Base-by-base conservation (phyloP, 176 grass and related monocot species). In the Oryza punctata region DNA sequence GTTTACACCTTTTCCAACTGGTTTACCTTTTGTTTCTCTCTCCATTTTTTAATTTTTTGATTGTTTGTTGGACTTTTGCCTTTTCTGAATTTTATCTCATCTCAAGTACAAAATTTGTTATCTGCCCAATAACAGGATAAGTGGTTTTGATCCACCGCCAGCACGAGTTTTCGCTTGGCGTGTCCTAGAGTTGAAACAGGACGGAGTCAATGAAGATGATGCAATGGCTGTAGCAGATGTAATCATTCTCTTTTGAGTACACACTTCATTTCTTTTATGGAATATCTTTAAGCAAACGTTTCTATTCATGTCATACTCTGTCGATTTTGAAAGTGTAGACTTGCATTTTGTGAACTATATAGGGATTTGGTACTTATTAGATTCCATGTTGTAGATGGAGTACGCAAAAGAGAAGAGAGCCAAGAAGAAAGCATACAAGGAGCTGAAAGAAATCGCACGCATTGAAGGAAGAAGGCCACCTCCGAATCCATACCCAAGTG, bases 211-310 rank as follows among this genome's bases (percentile, higher is more conserved):
- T 49, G 96, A 98, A 87, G 89, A 92, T 8, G 87, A 90, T 75
- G 96, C 96, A 7, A 87, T 92, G 83, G 87, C 87, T 89, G 87
- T 95, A 88, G 96, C 93, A 81, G 93, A 98, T 88, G 93, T 98
- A 94, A 76, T 40, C 78, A 65, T 69, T 43, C 5, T 72, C 59
- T 72, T 82, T 27, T 79, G 24, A 67, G 13, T 4, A 52, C 25
- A 57, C 12, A 16, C 10, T 69, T 87, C 29, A 45, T 81, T 84
- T 68, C 9, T 79, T 78, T 45, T 63, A 57, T 72, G 4, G 38
- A 75, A 65, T 73, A 30, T 29, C 30, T 14, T 76, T 72, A 76
- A 73, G 78, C 7, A 41, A 44, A 7, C 49, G 60, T 28, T 35
- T 2, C 11, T 67, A 37, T 78, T 35, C 32, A 76, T 18, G 25